These are phyloP conservation scores for Leishmania major DNA, from an alignment of 208 protist genomes.

Conservation along the genomic window DNA sequence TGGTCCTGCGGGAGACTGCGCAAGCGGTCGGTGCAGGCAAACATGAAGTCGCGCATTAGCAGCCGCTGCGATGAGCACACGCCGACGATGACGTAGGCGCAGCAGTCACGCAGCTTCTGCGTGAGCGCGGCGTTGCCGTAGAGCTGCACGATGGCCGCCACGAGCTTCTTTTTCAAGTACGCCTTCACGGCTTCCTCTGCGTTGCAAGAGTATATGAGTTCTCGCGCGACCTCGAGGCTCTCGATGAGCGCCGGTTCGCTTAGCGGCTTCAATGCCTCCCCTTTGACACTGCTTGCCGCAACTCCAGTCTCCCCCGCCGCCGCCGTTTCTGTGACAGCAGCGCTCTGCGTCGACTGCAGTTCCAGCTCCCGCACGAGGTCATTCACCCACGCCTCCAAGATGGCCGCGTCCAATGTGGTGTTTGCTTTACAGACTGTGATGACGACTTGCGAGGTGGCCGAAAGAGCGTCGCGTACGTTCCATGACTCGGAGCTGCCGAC, in stretches of 20 bases:
- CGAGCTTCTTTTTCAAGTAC: constrained; percentile 19
- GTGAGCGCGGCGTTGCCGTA: constrained; percentile 22
- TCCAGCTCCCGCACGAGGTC: constrained; percentile 31
- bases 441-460: constrained; percentile 52
- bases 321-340: background rate
- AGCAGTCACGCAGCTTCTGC: constrained; percentile 34
- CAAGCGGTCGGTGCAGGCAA: constrained; percentile 9
- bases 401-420: constrained; percentile 14
- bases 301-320: background rate
- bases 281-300: background rate
- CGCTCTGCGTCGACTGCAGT: constrained; percentile 6
- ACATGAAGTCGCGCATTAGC: constrained; percentile 22
- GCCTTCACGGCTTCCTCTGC: constrained; percentile 10
- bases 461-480: constrained; percentile 40
- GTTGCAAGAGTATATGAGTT: constrained; percentile 30
- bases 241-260: constrained; percentile 58
- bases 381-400: constrained; percentile 20
- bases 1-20: constrained; percentile 6
- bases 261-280: constrained; percentile 31
- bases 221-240: constrained; percentile 48
- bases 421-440: constrained; percentile 48
- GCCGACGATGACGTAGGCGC: constrained; percentile 23
- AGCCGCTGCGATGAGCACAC: constrained; percentile 17
- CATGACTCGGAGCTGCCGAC: constrained; percentile 39
- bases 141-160: constrained; percentile 18